Percentiles rank a stretch among this genome's conserved stretches.
phyloP scores from a whole-genome alignment of 176 grass and related monocot genomes.

The Aegilops tauschii region DNA sequence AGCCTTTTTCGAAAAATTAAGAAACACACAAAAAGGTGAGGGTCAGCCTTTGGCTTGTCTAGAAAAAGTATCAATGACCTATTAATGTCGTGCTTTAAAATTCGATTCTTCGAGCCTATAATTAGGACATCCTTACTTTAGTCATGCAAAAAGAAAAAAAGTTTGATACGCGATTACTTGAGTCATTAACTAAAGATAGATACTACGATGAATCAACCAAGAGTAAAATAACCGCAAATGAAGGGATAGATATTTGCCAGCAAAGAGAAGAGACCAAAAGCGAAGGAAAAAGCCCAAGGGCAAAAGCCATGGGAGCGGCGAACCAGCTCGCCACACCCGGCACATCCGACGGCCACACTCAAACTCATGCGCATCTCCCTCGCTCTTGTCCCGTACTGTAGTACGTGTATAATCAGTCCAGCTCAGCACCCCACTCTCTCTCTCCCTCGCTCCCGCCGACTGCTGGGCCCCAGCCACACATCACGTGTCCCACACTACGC shows the following conservation, averaged over 20 bases:
- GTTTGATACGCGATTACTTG: no score
- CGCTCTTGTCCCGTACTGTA: not conserved
- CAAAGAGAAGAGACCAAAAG: not conserved
- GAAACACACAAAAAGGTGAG: no score
- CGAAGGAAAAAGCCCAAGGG: not conserved
- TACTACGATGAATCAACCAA: no score
- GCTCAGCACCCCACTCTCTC: constrained; percentile 25
- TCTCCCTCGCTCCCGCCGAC: not conserved
- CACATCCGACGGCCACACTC: constrained; percentile 32
- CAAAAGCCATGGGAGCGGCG: constrained; percentile 3
- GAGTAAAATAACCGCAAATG: no score
- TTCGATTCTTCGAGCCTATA: no score
- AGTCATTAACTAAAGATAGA: no score
- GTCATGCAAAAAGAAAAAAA: no score
- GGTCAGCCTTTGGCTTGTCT: no score
- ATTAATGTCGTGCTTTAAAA: no score
- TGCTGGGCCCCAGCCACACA: not conserved
- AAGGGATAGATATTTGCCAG: not conserved
- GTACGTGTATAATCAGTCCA: constrained; percentile 7
- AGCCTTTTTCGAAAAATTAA: no score
- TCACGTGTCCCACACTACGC: not conserved
- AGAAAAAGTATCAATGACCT: no score
- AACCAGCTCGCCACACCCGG: not conserved
- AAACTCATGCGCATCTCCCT: not conserved
- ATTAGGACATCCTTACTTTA: no score